These are phyloP conservation scores for Hura crepitans DNA, from an alignment of 441 rosid species.

Conservation along the genomic window DNA sequence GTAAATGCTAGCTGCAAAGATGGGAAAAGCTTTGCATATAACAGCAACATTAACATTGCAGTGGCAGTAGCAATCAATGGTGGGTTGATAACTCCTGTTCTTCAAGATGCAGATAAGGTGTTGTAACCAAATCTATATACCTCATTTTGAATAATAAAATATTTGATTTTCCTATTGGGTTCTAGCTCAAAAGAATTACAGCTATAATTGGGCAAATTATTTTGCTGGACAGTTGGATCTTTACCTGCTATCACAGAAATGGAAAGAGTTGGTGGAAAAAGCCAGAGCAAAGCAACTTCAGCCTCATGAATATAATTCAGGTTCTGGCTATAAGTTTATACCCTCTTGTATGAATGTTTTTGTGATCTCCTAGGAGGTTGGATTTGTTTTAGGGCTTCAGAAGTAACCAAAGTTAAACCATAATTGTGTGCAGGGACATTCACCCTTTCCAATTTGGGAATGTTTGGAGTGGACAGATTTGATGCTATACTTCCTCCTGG, in stretches of 20 bases:
- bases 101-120: constrained; percentile 96
- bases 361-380: neutral
- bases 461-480: constrained; percentile 94
- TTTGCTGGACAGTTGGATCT: constrained; percentile 68
- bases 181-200: neutral
- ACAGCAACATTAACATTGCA: constrained; percentile 71
- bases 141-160: neutral
- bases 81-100: constrained; percentile 94
- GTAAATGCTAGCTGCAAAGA: constrained; percentile 88
- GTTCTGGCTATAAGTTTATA: constrained; percentile 31
- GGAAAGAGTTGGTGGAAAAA: constrained; percentile 95
- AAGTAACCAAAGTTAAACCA: constrained; percentile 5
- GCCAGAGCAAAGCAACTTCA: constrained; percentile 86
- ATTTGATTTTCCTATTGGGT: neutral
- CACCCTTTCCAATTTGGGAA: constrained; percentile 87
- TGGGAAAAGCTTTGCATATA: constrained; percentile 78
- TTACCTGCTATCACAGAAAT: constrained; percentile 79
- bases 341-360: neutral
- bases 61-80: constrained; percentile 97
- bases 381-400: constrained; percentile 6
- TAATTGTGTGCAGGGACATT: constrained; percentile 66
- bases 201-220: constrained; percentile 12
- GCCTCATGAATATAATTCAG: constrained; percentile 94
- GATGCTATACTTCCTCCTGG: constrained; percentile 99
- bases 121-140: neutral